phyloP scores from a whole-genome alignment of 164 flowering plant species.

The Hamamelis virginiana region DNA sequence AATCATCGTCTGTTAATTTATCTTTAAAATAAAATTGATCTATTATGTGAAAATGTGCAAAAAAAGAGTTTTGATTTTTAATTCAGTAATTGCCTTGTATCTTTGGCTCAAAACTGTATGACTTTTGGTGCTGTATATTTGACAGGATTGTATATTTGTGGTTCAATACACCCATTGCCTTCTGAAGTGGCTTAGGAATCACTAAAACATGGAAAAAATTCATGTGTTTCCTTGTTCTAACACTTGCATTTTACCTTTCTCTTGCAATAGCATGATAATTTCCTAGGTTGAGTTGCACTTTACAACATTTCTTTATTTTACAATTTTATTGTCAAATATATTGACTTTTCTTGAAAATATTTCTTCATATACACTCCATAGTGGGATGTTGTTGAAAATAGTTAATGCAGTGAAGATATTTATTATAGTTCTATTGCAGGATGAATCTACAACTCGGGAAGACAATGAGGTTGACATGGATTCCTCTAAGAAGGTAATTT shows the following conservation, averaged over 20 bases:
- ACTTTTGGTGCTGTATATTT: neutral
- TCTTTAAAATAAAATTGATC: no score
- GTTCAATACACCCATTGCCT: neutral
- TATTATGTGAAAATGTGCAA: neutral
- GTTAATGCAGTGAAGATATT: neutral
- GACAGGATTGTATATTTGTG: neutral
- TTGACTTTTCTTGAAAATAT: neutral
- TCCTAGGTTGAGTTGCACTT: neutral
- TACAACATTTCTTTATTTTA: neutral
- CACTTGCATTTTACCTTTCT: no score
- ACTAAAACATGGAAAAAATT: neutral
- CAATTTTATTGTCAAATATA: neutral
- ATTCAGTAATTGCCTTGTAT: neutral
- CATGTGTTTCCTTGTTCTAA: neutral
- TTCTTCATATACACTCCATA: neutral
- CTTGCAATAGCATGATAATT: neutral
- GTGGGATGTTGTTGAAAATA: neutral
- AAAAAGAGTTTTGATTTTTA: neutral
- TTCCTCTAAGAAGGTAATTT: constrained; percentile 46
- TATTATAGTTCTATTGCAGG: constrained; percentile 42
- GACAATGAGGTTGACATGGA: constrained; percentile 29
- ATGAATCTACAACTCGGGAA: constrained; percentile 59
- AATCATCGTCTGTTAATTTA: no score
- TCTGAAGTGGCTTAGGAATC: neutral
- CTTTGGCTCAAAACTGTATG: neutral